phyloP scores from a whole-genome alignment of 1,284 basidiomycete genomes.

The Ganoderma sp. region DNA sequence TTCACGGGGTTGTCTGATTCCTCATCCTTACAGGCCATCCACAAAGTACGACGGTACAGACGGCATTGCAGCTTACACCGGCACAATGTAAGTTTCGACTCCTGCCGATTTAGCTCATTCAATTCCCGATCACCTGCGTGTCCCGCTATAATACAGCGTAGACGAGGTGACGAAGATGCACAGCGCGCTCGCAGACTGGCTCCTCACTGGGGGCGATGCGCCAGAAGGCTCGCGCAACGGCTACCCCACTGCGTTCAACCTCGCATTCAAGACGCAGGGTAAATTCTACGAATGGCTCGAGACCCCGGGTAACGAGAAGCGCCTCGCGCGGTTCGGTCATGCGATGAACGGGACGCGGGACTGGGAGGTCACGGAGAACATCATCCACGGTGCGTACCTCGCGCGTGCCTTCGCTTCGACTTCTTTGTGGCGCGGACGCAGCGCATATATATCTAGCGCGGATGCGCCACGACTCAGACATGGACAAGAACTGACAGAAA shows the following conservation, averaged over 20 bases:
- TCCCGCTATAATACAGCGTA: not conserved
- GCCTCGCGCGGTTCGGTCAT: slow-evolving; percentile 27
- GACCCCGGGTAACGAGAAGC: slow-evolving; percentile 22
- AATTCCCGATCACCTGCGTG: not conserved
- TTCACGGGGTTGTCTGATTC: not conserved
- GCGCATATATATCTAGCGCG: not conserved
- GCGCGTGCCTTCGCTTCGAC: not conserved
- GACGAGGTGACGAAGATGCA: slow-evolving; percentile 25
- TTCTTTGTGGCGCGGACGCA: not conserved
- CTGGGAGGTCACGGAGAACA: slow-evolving; percentile 30
- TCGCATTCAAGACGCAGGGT: slow-evolving; percentile 39
- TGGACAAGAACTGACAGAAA: no score
- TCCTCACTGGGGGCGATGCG: slow-evolving; percentile 12
- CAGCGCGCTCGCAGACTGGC: slow-evolving; percentile 21
- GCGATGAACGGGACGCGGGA: slow-evolving; percentile 30
- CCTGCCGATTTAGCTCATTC: not conserved
- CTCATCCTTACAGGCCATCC: slow-evolving; percentile 9
- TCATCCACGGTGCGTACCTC: slow-evolving; percentile 24
- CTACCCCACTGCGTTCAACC: slow-evolving; percentile 19
- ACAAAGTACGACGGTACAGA: slow-evolving; percentile 31
- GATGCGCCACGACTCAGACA: no score
- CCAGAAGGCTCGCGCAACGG: slow-evolving; percentile 11
- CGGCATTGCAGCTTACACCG: slow-evolving; percentile 26
- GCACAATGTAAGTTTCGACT: slow-evolving; percentile 10
- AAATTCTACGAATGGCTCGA: slow-evolving; percentile 29